Percentiles rank a stretch among this genome's conserved stretches.
Evolutionary conservation across 2,329 filamentous ascomycete species (phyloP).

Genomic region (Neofusicoccum sp.): DNA sequence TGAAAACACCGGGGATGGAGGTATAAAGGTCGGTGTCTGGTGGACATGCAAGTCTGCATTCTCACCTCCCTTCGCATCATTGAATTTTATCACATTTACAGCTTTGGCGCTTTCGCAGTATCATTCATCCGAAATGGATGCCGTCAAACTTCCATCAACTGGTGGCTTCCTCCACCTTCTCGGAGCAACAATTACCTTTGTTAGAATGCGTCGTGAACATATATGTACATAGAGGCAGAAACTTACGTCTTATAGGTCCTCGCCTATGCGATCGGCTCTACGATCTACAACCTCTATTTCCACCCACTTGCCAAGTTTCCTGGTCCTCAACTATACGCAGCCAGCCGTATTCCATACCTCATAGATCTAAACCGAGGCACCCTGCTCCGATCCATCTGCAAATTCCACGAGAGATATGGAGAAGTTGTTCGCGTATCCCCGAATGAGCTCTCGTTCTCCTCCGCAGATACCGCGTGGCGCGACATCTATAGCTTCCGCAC

Average conservation of each 20-base stretch:
- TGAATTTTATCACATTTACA: too few relatives aligned
- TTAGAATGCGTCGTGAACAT: too few relatives aligned
- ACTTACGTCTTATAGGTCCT: background rate
- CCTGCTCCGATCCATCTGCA: slow-evolving; percentile 26
- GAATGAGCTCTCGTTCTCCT: slow-evolving; percentile 44
- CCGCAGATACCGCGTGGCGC: slow-evolving; percentile 40
- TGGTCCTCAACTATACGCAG: slow-evolving; percentile 31
- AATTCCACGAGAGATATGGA: slow-evolving; percentile 41
- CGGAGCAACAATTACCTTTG: too few relatives aligned
- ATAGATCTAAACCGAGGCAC: slow-evolving; percentile 28
- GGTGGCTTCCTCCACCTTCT: too few relatives aligned
- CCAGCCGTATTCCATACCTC: slow-evolving; percentile 33
- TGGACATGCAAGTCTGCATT: too few relatives aligned
- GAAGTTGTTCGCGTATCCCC: slow-evolving; percentile 43
- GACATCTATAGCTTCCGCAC: slow-evolving; percentile 34
- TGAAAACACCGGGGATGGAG: too few relatives aligned
- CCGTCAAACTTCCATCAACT: too few relatives aligned
- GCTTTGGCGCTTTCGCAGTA: too few relatives aligned
- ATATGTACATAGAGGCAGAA: too few relatives aligned
- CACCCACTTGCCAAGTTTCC: slow-evolving; percentile 32
- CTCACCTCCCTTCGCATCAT: too few relatives aligned
- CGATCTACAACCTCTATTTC: slow-evolving; percentile 23
- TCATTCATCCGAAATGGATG: too few relatives aligned
- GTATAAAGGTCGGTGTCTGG: too few relatives aligned
- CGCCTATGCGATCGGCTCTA: background rate